phyloP scores from a whole-genome alignment of 805 yeast genomes.

The Starmerella floricola region DNA sequence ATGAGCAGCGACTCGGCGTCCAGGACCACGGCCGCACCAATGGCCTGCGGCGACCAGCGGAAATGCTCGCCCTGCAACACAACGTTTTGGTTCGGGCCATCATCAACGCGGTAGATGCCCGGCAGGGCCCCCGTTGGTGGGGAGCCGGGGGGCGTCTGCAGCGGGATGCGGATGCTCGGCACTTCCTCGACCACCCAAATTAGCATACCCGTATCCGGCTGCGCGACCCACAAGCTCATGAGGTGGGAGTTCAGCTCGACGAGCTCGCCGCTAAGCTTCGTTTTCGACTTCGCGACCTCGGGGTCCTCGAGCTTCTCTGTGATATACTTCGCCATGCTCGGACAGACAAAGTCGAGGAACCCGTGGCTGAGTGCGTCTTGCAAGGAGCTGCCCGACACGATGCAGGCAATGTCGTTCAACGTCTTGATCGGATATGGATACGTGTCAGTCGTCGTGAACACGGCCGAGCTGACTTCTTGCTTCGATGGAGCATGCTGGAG shows the following conservation, averaged over 20 bases:
- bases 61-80: constrained; percentile 3
- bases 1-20: constrained; percentile 29
- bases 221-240: constrained; percentile 88
- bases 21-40: constrained; percentile 12
- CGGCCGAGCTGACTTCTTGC: constrained; percentile 57
- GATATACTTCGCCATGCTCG: constrained; percentile 7
- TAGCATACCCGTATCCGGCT: constrained; percentile 40
- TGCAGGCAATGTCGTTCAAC: constrained; percentile 80
- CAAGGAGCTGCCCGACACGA: constrained; percentile 71
- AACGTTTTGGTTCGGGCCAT: neutral
- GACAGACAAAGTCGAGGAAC: constrained; percentile 48
- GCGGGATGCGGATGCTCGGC: neutral
- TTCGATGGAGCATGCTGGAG: constrained; percentile 47
- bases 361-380: constrained; percentile 49
- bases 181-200: constrained; percentile 83
- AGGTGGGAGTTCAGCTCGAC: constrained; percentile 41
- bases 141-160: neutral
- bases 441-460: constrained; percentile 61
- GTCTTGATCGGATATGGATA: constrained; percentile 74
- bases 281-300: neutral
- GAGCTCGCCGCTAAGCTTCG: constrained; percentile 11
- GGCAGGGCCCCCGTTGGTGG: neutral
- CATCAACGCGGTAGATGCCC: constrained; percentile 6
- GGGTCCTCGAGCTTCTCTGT: neutral
- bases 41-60: constrained; percentile 9